Percentiles rank a stretch among this genome's conserved stretches.
These are phyloP conservation scores for Alternaria triticimaculans DNA, from an alignment of 2,329 filamentous ascomycete species.

Conservation along the genomic window DNA sequence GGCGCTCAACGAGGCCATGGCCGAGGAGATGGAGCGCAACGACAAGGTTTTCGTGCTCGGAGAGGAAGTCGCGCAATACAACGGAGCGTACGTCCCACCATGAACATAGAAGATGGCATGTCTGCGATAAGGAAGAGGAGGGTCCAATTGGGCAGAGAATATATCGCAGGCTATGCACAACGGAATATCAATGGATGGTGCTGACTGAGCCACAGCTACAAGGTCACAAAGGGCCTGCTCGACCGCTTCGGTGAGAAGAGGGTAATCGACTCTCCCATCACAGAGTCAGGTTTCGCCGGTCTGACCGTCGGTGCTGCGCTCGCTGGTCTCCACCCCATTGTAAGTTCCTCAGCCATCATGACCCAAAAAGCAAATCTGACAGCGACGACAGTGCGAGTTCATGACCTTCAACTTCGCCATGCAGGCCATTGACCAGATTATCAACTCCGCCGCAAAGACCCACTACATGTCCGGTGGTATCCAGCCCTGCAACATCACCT, in stretches of 20 bases:
- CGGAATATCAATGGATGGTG: conserved; percentile 7
- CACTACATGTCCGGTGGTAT: conserved; percentile 99
- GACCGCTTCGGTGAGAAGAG: conserved; percentile 97
- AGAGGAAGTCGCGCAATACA: conserved; percentile 99
- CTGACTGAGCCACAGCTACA: conserved; percentile 71
- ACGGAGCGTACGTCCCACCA: conserved; percentile 73
- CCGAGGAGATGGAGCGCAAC: conserved; percentile 94
- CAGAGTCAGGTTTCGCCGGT: conserved; percentile 93
- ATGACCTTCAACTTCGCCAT: conserved; percentile 99
- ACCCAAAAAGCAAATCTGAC: conserved; percentile 17
- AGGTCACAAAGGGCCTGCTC: conserved; percentile 96
- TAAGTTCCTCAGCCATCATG: conserved; percentile 57
- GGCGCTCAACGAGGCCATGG: conserved; percentile 95
- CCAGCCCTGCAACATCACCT: conserved; percentile 99
- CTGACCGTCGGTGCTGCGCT: conserved; percentile 93
- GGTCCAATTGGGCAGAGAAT: background rate
- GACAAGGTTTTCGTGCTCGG: conserved; percentile 94
- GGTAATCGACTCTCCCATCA: conserved; percentile 98
- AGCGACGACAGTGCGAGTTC: conserved; percentile 80
- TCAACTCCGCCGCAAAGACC: conserved; percentile 98
- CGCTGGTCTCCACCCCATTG: conserved; percentile 90
- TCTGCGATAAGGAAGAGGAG: conserved; percentile 4
- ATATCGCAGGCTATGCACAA: conserved; percentile 4
- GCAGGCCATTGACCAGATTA: conserved; percentile 99
- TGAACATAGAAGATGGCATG: conserved; percentile 10